Percentiles rank a stretch among this genome's conserved stretches.
These are phyloP conservation scores for Pythium plurisporium DNA, from an alignment of 352 stramenopile genomes.

Conservation along the genomic window DNA sequence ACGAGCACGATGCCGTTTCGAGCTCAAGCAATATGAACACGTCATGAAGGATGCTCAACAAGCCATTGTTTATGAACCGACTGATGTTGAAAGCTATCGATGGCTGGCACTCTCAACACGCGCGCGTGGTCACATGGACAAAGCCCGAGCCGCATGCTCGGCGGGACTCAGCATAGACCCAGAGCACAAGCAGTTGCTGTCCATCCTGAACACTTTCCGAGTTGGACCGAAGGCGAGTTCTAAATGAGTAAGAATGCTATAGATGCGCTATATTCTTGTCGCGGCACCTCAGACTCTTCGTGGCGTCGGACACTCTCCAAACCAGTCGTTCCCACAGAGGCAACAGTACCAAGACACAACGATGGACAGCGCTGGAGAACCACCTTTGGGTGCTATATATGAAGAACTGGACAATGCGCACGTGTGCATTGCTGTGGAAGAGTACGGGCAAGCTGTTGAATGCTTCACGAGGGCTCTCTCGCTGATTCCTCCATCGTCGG, in stretches of 20 bases:
- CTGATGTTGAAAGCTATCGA: constrained; percentile 5
- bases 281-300: too few relatives aligned
- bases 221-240: background rate
- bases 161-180: background rate
- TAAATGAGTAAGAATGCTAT: constrained; percentile 9
- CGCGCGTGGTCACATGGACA: constrained; percentile 3
- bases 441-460: background rate
- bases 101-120: constrained; percentile 6
- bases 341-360: too few relatives aligned
- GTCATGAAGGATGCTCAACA: constrained; percentile 2
- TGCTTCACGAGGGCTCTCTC: background rate
- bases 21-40: constrained; percentile 22
- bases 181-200: constrained; percentile 5
- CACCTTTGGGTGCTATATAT: background rate
- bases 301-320: too few relatives aligned
- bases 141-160: background rate
- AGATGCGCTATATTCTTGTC: constrained; percentile 3
- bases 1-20: constrained; percentile 14
- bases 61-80: constrained; percentile 8
- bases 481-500: background rate
- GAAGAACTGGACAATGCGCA: background rate
- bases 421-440: background rate
- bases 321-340: too few relatives aligned
- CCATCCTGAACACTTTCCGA: constrained; percentile 5
- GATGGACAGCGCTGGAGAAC: background rate